These are phyloP conservation scores for Trametes pubescens DNA, from an alignment of 1,284 basidiomycete genomes.

Conservation along the genomic window DNA sequence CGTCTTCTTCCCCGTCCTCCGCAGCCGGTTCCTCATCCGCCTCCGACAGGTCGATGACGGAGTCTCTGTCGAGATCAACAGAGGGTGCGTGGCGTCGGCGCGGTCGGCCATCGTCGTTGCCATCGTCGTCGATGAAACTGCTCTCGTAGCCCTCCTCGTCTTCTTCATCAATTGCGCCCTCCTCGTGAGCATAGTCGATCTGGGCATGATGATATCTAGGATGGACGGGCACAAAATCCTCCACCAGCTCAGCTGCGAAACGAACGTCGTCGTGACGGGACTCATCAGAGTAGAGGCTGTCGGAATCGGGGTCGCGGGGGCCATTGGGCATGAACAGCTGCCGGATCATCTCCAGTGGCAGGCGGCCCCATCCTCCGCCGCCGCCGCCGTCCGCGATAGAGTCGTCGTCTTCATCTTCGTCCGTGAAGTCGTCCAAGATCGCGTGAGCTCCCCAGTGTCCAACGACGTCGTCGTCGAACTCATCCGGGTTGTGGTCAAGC, in stretches of 20 bases:
- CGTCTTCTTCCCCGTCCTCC: conserved; percentile 14
- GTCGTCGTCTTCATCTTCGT: conserved; percentile 27
- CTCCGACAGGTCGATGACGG: conserved; percentile 23
- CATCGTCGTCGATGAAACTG: conserved; percentile 58
- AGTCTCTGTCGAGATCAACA: conserved; percentile 2
- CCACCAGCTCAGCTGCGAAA: neutral
- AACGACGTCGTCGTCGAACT: conserved; percentile 20
- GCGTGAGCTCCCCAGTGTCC: conserved; percentile 8
- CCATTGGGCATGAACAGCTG: neutral
- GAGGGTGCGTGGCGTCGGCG: conserved; percentile 9
- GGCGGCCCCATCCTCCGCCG: neutral
- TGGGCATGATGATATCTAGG: neutral
- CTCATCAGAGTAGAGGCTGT: neutral
- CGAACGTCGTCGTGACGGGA: neutral
- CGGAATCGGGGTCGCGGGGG: conserved; percentile 1
- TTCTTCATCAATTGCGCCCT: conserved; percentile 41
- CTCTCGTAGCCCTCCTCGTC: conserved; percentile 51
- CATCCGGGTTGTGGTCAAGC: conserved; percentile 34
- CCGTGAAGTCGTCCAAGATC: conserved; percentile 17
- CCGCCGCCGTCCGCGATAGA: neutral
- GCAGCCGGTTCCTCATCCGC: conserved; percentile 12
- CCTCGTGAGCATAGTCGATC: neutral
- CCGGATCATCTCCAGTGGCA: conserved; percentile 9
- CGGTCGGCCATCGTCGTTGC: conserved; percentile 22
- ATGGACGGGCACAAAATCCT: neutral